These are phyloP conservation scores for Camelina hispida DNA, from an alignment of 345 rosid species.

Conservation along the genomic window DNA sequence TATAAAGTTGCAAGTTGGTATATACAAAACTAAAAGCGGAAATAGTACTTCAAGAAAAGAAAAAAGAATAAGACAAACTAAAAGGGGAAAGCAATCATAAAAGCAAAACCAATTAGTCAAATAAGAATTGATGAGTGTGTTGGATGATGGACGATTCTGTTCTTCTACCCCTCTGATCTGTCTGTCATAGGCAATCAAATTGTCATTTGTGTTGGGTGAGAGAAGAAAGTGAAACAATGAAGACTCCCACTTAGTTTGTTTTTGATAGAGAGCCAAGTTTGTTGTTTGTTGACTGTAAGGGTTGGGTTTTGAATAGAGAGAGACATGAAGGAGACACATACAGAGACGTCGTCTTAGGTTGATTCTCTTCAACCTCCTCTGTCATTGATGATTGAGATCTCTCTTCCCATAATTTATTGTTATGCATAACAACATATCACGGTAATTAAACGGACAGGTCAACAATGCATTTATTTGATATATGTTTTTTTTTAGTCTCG, in stretches of 20 bases:
- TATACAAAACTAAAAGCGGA: constrained; percentile 2
- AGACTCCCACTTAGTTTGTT: background rate
- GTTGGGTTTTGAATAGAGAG: constrained; percentile 1
- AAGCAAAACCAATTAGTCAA: constrained; percentile 26
- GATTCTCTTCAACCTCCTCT: constrained; percentile 1
- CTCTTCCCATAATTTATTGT: constrained; percentile 26
- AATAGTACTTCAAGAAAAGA: too few species aligned
- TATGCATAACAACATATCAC: constrained; percentile 20
- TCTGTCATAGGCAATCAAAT: constrained; percentile 3
- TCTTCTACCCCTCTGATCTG: constrained; percentile 13
- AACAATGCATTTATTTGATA: constrained; percentile 15
- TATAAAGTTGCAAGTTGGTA: constrained; percentile 31
- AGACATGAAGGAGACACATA: constrained; percentile 1
- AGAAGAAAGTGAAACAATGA: background rate
- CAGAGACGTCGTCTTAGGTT: constrained; percentile 2
- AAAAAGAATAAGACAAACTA: background rate
- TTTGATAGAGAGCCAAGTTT: constrained; percentile 1
- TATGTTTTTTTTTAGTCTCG: constrained; percentile 11
- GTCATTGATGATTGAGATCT: constrained; percentile 14
- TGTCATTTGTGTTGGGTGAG: background rate
- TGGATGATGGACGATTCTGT: constrained; percentile 5
- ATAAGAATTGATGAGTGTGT: constrained; percentile 24
- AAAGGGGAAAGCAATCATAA: constrained; percentile 23
- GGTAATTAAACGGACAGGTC: constrained; percentile 17
- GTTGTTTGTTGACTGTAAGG: background rate